Evolutionary conservation across 2,329 filamentous ascomycete genomes (phyloP).

Genomic region (Celoporthe dispersa): DNA sequence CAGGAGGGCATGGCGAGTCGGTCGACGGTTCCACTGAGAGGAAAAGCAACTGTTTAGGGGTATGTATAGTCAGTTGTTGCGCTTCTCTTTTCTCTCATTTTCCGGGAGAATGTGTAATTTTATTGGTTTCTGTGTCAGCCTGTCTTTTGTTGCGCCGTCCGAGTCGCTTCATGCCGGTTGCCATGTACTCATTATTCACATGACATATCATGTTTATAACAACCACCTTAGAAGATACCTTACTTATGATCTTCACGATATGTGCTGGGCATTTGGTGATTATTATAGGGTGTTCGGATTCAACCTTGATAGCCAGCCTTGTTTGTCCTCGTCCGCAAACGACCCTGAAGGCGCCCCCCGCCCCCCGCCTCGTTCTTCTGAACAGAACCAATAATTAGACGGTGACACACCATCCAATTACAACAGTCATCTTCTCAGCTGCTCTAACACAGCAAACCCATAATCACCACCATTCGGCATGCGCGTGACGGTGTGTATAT

Average conservation of each 20-base stretch:
- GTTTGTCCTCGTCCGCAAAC: not conserved
- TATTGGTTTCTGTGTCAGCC: not conserved
- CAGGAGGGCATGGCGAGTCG: not conserved
- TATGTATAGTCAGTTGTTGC: not conserved
- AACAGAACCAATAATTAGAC: not conserved
- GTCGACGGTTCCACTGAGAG: not conserved
- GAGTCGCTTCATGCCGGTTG: not conserved
- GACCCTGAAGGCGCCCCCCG: too few relatives aligned
- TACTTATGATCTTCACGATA: too few relatives aligned
- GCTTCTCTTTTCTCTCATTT: not conserved
- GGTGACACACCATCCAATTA: not conserved
- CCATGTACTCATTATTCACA: not conserved
- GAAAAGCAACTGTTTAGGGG: not conserved
- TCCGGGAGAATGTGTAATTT: not conserved
- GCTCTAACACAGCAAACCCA: not conserved
- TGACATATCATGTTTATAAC: too few relatives aligned
- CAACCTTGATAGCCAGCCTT: not conserved
- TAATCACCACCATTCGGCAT: not conserved
- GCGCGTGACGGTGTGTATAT: conserved; percentile 1
- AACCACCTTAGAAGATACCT: too few relatives aligned
- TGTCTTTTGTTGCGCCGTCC: not conserved
- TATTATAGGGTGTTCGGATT: too few relatives aligned
- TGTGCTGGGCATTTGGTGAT: too few relatives aligned
- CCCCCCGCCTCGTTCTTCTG: not conserved
- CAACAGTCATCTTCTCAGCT: not conserved